Conservation (phyloP, 345 rosid genomes). For the Rhodomyrtus tomentosa region DNA sequence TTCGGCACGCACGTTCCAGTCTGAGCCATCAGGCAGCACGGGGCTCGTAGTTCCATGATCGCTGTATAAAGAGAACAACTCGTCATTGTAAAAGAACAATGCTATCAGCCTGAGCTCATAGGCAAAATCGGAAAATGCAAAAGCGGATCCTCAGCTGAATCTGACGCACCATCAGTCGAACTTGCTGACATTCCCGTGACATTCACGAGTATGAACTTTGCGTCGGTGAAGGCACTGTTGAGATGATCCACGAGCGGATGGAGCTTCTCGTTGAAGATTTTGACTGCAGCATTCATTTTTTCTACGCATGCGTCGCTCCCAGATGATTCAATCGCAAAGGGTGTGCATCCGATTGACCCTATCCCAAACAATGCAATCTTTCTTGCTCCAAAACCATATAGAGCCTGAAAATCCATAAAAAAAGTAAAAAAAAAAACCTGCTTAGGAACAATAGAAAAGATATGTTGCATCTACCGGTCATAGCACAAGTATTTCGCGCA, state of each 20-base stretch:
- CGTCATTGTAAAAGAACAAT: not conserved
- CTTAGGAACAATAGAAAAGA: not conserved
- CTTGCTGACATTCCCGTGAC: not conserved
- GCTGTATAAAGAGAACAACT: not conserved
- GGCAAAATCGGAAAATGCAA: not conserved
- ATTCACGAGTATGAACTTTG: conserved; percentile 26
- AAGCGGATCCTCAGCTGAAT: too few relatives aligned
- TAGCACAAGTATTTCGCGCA: not conserved
- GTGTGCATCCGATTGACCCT: conserved; percentile 76
- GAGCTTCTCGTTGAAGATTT: conserved; percentile 41
- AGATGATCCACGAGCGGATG: conserved; percentile 35
- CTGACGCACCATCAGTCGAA: not conserved
- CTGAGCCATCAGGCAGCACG: conserved; percentile 24
- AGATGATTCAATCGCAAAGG: conserved; percentile 19
- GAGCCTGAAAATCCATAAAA: conserved; percentile 12
- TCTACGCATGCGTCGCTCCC: conserved; percentile 32
- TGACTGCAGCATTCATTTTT: conserved; percentile 32
- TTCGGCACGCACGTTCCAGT: conserved; percentile 17
- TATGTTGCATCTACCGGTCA: not conserved
- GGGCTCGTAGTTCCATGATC: not conserved
- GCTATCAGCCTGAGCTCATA: not conserved
- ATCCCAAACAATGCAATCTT: conserved; percentile 41
- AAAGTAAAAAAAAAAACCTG: not conserved
- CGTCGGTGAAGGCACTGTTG: conserved; percentile 32
- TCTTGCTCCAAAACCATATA: conserved; percentile 52